Evolutionary conservation across 1,139 yeast species (phyloP), one percentile per base, ranked within the genome.

Genomic region (Yamadazyma trypodendri): DNA sequence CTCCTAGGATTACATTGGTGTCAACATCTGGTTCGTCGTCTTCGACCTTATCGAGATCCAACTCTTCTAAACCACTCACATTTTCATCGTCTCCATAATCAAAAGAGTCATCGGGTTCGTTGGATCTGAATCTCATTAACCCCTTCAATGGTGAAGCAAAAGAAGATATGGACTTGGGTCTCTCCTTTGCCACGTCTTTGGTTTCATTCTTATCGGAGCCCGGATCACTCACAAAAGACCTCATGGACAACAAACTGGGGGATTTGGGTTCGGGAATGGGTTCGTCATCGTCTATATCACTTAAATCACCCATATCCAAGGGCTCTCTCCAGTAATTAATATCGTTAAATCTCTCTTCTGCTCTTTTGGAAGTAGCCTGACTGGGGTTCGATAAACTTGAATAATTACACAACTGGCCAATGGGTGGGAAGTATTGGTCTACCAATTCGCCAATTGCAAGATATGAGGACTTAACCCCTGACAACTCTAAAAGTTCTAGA

Each of bases 401-500:
- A 35, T 61, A 66, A 13, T 65, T 65, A 15, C 60, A 58, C 6
- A 68, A 62, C 38, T 60, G 61, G 31, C 61, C 68, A 20, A 84
- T 84, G 0, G 97, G 96, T 11, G 99, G 99, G 73, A 94, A 94
- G 58, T 90, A 90, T 59, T 92, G 97, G 61, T 94, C 99, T 11
- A 94, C 97, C 43, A 94, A 70, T 58, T 92, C 97, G 30, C 95
- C 89, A 57, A 94, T 92, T 48, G 81, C 83, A 38, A 94, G 79
- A 57, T 94, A 94, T 0, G 95, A 81, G 37, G 95, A 83, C 55
- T 79, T 85, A 57, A 86, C 86, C 5, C 98, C 98, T 0, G 97
- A 95, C 54, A 94, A 71, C 58, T 94, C 97, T 40, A 94, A 70
- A 49, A 94, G 73, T 61, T 94, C 98, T 95, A 94, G 84, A 66